Percentiles rank a stretch among this genome's conserved stretches.
phyloP scores from a whole-genome alignment of 2,329 filamentous ascomycete genomes.

The Fusarium ramigenum region DNA sequence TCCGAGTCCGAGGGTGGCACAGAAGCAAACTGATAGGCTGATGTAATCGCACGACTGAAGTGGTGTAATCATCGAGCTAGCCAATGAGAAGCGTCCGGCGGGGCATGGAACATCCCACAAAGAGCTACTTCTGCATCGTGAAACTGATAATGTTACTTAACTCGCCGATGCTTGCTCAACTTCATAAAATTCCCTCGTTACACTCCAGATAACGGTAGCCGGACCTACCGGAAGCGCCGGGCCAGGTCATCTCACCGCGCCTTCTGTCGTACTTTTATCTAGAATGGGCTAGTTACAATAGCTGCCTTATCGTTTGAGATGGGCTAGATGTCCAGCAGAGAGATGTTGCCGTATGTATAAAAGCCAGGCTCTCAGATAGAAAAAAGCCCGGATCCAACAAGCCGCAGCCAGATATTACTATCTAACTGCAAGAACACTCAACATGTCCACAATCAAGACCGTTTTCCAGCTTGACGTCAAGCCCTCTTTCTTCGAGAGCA shows the following conservation, averaged over 20 bases:
- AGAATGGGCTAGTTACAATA: background rate
- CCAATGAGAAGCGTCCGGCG: background rate
- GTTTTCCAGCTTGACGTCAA: fast-evolving
- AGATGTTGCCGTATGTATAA: background rate
- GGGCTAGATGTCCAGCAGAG: fast-evolving
- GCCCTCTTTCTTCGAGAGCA: background rate
- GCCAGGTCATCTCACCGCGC: too few species aligned
- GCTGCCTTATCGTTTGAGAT: background rate
- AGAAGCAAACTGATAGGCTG: background rate
- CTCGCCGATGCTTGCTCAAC: too few species aligned
- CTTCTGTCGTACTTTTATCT: background rate
- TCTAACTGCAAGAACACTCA: background rate
- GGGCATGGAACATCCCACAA: background rate
- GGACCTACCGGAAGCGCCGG: too few species aligned
- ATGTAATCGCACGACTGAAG: background rate
- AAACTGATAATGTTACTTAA: background rate
- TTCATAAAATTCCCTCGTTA: too few species aligned
- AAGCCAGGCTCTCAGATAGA: background rate
- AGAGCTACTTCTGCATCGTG: background rate
- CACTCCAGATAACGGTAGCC: too few species aligned
- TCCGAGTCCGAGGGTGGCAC: background rate
- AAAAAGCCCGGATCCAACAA: background rate
- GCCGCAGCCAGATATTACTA: too few species aligned
- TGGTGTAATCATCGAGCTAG: background rate
- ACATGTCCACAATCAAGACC: background rate